Evolutionary conservation across 768 basidiomycete species (phyloP), one percentile per base, ranked within the genome.

Genomic region (Mycena capillaripes): DNA sequence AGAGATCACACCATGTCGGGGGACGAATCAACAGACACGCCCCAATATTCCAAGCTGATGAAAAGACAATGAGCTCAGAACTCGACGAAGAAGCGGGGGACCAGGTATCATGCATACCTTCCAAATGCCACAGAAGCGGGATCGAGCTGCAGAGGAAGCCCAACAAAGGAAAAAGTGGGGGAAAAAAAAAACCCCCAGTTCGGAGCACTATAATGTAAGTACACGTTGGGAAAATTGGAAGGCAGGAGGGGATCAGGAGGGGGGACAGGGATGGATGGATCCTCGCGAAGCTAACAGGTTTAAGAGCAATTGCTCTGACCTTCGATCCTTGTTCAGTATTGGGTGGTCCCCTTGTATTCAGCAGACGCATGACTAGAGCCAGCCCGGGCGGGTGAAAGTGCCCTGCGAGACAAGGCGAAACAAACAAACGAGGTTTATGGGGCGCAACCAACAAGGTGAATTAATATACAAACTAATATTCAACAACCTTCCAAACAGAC

Each of bases 81-180:
- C 83, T n/a, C n/a, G n/a, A 95, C 95, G 83, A 89, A 27, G 27
- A n/a, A 79, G 79, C 46, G 55, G 4, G 25, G 27, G 2, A 58
- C 67, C 38, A 19, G 14, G 17, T 17, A 6, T 6, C 16, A 44
- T 6, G 19, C 34, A 61, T 76, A 87, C 86, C 91, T 85, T 92
- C 87, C 50, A 91, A 82, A 79, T 95, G 93, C 89, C 91, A 92
- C 12, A 89, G 89, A 25, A 92, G 82, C 6, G 93, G 92, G 42
- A 93, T 88, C 55, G 85, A 77, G 48, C 86, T 88, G 29, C 89
- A 75, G 34, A 92, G n/a, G 76, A 92, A 89, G 58, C 89, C 87
- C 25, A 89, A 72, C 79, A 92, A 92, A 75, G 90, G 80, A 70
- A 87, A 86, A 23, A 80, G 70, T n/a, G n/a, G n/a, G n/a, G n/a